A percentile compares a stretch with the other conserved stretches of the same genome.
These are phyloP conservation scores for Quercus gilva DNA, from an alignment of 306 rosid species.

Conservation along the genomic window DNA sequence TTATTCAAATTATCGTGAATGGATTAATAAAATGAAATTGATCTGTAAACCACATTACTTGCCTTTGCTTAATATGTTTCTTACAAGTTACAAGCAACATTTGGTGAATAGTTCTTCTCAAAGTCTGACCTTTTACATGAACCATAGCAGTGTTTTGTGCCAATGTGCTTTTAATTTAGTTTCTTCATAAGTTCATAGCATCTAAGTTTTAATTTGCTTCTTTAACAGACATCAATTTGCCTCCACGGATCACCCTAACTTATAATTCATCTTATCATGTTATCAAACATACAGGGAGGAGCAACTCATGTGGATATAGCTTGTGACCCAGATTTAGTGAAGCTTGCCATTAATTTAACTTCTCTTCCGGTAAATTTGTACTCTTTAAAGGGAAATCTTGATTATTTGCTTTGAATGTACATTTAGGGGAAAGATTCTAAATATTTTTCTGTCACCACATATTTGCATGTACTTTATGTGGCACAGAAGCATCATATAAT, in stretches of 20 bases:
- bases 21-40: background rate
- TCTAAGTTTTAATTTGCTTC: background rate
- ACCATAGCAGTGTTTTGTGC: background rate
- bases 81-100: background rate
- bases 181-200: background rate
- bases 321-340: conserved; percentile 90
- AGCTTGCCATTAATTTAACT: conserved; percentile 78
- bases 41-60: background rate
- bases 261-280: background rate
- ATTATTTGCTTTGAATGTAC: background rate
- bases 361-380: conserved; percentile 64
- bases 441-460: background rate
- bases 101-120: background rate
- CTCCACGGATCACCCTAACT: background rate
- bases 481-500: background rate
- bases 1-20: background rate
- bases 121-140: background rate
- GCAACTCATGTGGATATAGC: conserved; percentile 99
- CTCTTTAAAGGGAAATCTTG: background rate
- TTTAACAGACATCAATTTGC: background rate
- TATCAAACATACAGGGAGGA: conserved; percentile 58
- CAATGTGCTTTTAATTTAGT: background rate
- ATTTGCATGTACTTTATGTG: background rate
- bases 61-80: background rate
- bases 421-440: background rate